Base-by-base conservation (phyloP, 352 stramenopile species). In the Phytophthora pseudosyringae region DNA sequence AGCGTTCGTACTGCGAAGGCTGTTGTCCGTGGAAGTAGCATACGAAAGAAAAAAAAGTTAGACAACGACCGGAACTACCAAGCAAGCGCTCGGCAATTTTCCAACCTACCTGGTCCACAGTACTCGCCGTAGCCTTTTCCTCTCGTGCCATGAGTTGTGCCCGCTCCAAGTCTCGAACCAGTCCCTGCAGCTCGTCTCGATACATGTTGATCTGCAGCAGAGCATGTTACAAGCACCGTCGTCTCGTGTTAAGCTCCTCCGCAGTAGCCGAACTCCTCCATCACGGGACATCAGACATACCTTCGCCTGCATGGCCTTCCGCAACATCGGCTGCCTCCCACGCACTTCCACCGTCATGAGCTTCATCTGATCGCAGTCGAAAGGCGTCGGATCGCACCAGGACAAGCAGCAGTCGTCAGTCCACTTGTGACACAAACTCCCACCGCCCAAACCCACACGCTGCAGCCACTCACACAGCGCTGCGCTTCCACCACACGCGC, bases 331-430 rank as follows among this genome's bases (percentile, higher is more conserved):
- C 15, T 75, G 52, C 50, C 88, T 82, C 9, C 85, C 82, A 13
- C 85, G 77, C 52, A 91, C 75, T 70, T 91, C 82, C 52, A 91
- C 73, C 38, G 80, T 88, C 85, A 94, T 92, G 32, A 92, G 74
- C 40, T 92, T 92, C 54, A 94, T 85, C 83, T 92, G 54, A 31
- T 61, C 25, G 43, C 1, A 26, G 33, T 13, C 40, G 25, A 40
- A 29, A n/a, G 29, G 26, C 44, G 21, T 21, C 21, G 21, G 21
- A 21, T 21, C 21, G 21, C 21, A 21, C 21, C 21, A 21, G 21
- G 21, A 21, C 21, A 21, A 21, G 21, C 21, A 21, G 21, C 33
- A 38, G 13, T 38, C 44, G 5, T 58, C 33, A 62, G 31, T 29
- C n/a, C 3, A 44, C 32, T 32, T 13, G 28, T 41, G 47, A 1